Evolutionary conservation across 192 early-diverging fungal species (phyloP).

Genomic region (Coemansia sp.): DNA sequence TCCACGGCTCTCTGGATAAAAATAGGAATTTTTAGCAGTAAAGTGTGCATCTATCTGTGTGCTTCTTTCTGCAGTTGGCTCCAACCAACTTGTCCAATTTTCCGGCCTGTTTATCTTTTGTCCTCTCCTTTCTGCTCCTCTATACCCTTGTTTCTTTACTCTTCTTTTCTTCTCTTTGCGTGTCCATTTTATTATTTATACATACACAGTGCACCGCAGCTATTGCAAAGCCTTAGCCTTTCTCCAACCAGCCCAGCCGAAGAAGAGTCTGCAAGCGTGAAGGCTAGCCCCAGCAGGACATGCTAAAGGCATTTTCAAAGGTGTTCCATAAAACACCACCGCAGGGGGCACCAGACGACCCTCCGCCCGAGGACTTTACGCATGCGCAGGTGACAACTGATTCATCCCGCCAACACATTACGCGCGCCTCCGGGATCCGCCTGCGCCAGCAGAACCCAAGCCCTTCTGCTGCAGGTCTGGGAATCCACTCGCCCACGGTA

Average conservation of each 20-base stretch:
- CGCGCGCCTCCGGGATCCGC: not conserved
- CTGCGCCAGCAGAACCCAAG: slow-evolving; percentile 3
- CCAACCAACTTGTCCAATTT: not conserved
- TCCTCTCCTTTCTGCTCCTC: slow-evolving; percentile 1
- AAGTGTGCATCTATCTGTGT: not conserved
- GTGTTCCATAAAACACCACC: slow-evolving; percentile 47
- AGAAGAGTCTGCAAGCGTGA: too few species aligned
- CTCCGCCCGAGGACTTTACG: slow-evolving; percentile 6
- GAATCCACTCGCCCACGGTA: not conserved
- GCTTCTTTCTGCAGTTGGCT: not conserved
- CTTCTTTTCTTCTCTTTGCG: not conserved
- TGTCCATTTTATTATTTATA: not conserved
- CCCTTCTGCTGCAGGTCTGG: slow-evolving; percentile 7
- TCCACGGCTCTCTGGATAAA: slow-evolving; percentile 3
- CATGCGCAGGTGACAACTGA: slow-evolving; percentile 5
- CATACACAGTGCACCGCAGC: not conserved
- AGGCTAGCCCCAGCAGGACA: slow-evolving; percentile 7
- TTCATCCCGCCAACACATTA: not conserved
- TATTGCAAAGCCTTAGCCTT: not conserved
- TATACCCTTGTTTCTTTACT: not conserved
- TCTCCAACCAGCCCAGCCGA: not conserved
- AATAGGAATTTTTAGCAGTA: slow-evolving; percentile 1
- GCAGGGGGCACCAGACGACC: slow-evolving; percentile 32
- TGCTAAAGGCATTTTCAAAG: slow-evolving; percentile 54
- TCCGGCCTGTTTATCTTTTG: slow-evolving; percentile 2